phyloP scores from a whole-genome alignment of 2,329 filamentous ascomycete genomes.

The Bipolaris cookei region DNA sequence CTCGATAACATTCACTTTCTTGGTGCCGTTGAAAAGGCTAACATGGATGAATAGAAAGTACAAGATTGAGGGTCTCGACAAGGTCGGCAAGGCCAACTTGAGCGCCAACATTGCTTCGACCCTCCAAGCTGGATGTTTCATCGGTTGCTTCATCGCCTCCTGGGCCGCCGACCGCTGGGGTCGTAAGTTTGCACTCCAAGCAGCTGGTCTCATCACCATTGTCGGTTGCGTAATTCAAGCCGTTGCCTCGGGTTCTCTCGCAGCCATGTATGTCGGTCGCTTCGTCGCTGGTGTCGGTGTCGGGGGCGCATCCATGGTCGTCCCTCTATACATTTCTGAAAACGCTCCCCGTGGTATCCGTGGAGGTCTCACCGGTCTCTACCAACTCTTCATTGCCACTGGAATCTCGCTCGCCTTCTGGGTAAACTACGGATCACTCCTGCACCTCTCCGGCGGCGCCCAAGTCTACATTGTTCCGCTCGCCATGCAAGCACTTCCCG shows the following conservation, averaged over 20 bases:
- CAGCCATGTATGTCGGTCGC: constrained; percentile 70
- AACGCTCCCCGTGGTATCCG: constrained; percentile 65
- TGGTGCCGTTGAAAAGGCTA: background rate
- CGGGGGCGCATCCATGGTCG: constrained; percentile 62
- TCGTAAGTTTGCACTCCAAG: constrained; percentile 62
- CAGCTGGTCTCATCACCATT: constrained; percentile 63
- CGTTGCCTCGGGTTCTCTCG: constrained; percentile 64
- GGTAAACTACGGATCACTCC: constrained; percentile 61
- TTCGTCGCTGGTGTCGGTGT: constrained; percentile 63
- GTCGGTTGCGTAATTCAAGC: constrained; percentile 70
- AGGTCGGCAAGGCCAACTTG: constrained; percentile 59
- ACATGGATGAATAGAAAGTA: constrained; percentile 56
- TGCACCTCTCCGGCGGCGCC: constrained; percentile 56
- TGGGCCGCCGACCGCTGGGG: constrained; percentile 64
- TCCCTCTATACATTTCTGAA: constrained; percentile 66
- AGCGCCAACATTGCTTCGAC: constrained; percentile 74
- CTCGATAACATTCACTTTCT: background rate
- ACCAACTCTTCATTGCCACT: constrained; percentile 64
- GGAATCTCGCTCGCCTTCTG: constrained; percentile 61
- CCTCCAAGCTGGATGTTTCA: constrained; percentile 71
- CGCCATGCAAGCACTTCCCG: constrained; percentile 68
- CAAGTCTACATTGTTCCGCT: constrained; percentile 67
- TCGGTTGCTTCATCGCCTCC: constrained; percentile 65
- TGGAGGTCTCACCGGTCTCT: constrained; percentile 65
- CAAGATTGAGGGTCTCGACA: constrained; percentile 52